Percentiles rank a stretch among this genome's conserved stretches.
These are phyloP conservation scores for Grosmannia serpens DNA, from an alignment of 2,329 filamentous ascomycete genomes.

Conservation along the genomic window DNA sequence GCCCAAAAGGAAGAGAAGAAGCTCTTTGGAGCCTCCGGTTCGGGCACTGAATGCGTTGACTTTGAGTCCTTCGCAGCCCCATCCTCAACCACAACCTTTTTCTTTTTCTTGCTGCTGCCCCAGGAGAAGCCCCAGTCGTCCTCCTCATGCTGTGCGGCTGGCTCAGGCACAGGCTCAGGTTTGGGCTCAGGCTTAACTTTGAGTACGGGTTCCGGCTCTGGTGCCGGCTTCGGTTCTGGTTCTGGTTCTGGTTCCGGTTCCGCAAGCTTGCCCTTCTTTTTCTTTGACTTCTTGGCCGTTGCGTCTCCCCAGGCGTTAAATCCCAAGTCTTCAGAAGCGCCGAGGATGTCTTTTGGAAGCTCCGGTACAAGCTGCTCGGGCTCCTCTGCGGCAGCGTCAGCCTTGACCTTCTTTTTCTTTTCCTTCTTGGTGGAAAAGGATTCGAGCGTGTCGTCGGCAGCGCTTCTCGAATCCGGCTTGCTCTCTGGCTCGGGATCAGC, in stretches of 20 bases:
- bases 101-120: slow-evolving; percentile 11
- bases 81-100: background rate
- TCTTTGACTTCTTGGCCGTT: background rate
- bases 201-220: slow-evolving; percentile 7
- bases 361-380: slow-evolving; percentile 10
- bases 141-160: background rate
- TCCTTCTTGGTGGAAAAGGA: slow-evolving; percentile 23
- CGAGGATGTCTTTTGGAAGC: background rate
- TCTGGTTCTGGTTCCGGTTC: background rate
- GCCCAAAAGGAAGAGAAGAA: slow-evolving; percentile 25
- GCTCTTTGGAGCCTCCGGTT: slow-evolving; percentile 1
- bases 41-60: background rate
- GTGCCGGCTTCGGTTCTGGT: slow-evolving; percentile 1
- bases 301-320: background rate
- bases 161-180: background rate
- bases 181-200: slow-evolving; percentile 4
- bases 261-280: background rate
- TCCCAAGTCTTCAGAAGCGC: background rate
- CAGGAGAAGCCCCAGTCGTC: slow-evolving; percentile 17
- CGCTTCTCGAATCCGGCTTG: slow-evolving; percentile 1
- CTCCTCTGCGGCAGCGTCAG: slow-evolving; percentile 2
- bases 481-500: slow-evolving; percentile 1
- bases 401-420: slow-evolving; percentile 19
- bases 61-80: background rate
- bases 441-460: slow-evolving; percentile 14